phyloP scores from a whole-genome alignment of 805 yeast genomes.

The Candida coleopterorum region DNA sequence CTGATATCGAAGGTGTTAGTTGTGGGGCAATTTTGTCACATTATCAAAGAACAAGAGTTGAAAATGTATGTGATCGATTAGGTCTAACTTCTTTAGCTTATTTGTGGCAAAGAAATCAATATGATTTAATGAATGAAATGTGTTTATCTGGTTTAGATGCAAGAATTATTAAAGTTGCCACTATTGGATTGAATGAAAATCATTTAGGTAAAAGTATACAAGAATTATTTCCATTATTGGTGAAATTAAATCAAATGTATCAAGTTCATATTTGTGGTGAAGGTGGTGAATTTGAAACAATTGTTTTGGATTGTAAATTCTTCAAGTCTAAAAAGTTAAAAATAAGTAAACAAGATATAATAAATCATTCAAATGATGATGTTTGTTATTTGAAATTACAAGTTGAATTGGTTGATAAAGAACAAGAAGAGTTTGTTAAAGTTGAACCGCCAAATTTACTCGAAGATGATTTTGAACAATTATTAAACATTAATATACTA shows the following conservation, averaged over 20 bases:
- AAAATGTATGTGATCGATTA: conserved; percentile 75
- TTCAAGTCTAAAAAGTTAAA: conserved; percentile 52
- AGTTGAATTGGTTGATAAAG: conserved; percentile 45
- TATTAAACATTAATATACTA: conserved; percentile 12
- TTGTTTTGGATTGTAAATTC: conserved; percentile 87
- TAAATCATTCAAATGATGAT: conserved; percentile 56
- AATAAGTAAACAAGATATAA: conserved; percentile 34
- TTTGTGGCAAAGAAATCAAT: conserved; percentile 88
- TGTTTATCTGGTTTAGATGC: conserved; percentile 67
- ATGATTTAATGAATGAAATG: conserved; percentile 79
- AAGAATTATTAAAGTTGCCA: conserved; percentile 86
- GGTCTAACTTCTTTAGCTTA: conserved; percentile 68
- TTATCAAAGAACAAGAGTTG: conserved; percentile 94
- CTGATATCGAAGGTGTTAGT: conserved; percentile 79
- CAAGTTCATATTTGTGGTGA: conserved; percentile 97
- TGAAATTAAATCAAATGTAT: conserved; percentile 53
- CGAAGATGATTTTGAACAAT: conserved; percentile 34
- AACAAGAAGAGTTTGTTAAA: conserved; percentile 13
- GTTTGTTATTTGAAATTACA: conserved; percentile 62
- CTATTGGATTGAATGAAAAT: conserved; percentile 64
- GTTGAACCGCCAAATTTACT: conserved; percentile 35
- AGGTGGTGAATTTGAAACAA: conserved; percentile 96
- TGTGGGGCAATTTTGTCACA: conserved; percentile 95
- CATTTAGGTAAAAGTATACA: conserved; percentile 69
- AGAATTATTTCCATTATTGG: conserved; percentile 55